phyloP scores from a whole-genome alignment of 441 rosid genomes.

The Mallotus japonicus region DNA sequence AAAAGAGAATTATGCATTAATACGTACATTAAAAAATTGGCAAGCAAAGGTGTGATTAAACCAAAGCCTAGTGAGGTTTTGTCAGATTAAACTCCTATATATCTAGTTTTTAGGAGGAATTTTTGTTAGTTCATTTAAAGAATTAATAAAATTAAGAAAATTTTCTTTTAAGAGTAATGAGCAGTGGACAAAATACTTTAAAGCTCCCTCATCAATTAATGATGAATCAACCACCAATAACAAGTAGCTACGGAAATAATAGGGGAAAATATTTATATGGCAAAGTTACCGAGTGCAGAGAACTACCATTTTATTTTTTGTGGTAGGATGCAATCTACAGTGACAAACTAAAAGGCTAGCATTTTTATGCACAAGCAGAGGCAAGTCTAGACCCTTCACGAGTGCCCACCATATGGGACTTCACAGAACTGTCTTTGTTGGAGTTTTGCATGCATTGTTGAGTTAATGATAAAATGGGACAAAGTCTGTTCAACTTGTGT shows the following conservation, averaged over 20 bases:
- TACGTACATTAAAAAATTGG: too few species aligned
- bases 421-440: neutral
- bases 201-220: neutral
- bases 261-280: neutral
- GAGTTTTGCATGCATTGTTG: slow-evolving; percentile 3
- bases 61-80: too few species aligned
- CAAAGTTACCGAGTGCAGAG: neutral
- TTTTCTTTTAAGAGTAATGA: neutral
- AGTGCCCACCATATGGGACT: slow-evolving; percentile 1
- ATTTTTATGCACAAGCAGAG: neutral
- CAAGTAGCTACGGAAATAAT: neutral
- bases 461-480: slow-evolving; percentile 6
- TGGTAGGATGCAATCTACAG: neutral
- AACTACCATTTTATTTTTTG: neutral
- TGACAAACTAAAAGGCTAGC: neutral
- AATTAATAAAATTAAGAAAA: neutral
- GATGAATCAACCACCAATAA: slow-evolving; percentile 1
- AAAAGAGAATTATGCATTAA: too few species aligned
- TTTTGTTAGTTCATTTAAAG: neutral
- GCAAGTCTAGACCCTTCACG: neutral
- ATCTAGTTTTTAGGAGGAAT: neutral
- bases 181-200: slow-evolving; percentile 8
- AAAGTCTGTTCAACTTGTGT: neutral
- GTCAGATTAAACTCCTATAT: too few species aligned
- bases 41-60: too few species aligned